Evolutionary conservation across 2,329 filamentous ascomycete species (phyloP).

Genomic region (Ophiobolus disseminans): DNA sequence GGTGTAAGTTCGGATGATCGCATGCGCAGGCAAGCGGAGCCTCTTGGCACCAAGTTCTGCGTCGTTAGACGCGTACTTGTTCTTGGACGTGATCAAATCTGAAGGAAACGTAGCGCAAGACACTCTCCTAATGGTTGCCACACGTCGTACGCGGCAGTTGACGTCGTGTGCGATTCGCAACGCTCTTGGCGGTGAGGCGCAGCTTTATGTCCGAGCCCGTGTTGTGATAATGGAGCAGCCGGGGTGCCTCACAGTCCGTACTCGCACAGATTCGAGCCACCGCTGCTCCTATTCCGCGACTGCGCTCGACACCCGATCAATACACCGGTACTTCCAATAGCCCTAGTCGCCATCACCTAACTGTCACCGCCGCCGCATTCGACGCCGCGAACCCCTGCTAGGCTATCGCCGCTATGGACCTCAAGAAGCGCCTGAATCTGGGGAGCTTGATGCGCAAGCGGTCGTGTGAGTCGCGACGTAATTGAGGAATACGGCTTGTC

Average conservation of each 20-base stretch:
- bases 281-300: neutral
- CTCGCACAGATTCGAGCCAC: constrained; percentile 12
- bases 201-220: constrained; percentile 16
- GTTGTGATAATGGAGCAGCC: constrained; percentile 1
- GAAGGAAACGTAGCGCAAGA: constrained; percentile 5
- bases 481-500: neutral
- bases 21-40: neutral
- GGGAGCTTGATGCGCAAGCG: constrained; percentile 47
- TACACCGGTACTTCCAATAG: neutral
- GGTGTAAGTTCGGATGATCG: neutral
- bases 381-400: constrained; percentile 2
- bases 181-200: constrained; percentile 32
- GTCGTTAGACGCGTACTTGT: constrained; percentile 12
- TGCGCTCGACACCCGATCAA: neutral
- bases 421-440: constrained; percentile 49
- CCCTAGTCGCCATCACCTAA: constrained; percentile 15
- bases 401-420: constrained; percentile 39
- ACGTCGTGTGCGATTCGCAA: constrained; percentile 23
- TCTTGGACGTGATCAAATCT: constrained; percentile 3
- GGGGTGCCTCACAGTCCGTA: constrained; percentile 13
- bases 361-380: neutral
- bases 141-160: constrained; percentile 32
- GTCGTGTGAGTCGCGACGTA: constrained; percentile 27
- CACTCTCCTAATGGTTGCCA: constrained; percentile 10
- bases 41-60: constrained; percentile 7